Percentiles rank a stretch among this genome's conserved stretches.
Conservation (phyloP, 1,284 basidiomycete species). For the Blastosporella zonata region DNA sequence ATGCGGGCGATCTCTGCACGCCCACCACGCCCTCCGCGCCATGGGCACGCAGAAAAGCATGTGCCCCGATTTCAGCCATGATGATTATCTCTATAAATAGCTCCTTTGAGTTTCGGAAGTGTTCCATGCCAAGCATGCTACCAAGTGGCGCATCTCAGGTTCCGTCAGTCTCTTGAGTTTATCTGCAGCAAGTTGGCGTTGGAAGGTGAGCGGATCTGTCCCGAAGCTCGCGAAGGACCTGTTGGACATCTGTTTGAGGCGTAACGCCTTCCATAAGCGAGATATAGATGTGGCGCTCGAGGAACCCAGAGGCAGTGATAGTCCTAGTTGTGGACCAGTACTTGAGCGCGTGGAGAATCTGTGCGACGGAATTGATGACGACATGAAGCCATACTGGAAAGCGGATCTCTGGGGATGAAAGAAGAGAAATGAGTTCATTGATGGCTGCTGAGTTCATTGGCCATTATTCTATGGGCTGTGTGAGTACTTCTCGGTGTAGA, state of each 20-base stretch:
- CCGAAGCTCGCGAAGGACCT: not conserved
- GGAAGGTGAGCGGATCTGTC: not conserved
- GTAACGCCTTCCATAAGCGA: not conserved
- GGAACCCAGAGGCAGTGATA: conserved; percentile 10
- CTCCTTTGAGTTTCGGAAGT: conserved; percentile 1
- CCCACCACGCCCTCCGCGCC: too few relatives aligned
- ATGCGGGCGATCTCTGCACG: too few relatives aligned
- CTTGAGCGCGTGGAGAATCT: conserved; percentile 19
- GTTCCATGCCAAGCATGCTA: conserved; percentile 14
- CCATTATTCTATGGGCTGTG: too few relatives aligned
- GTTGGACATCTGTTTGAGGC: not conserved
- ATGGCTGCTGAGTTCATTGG: too few relatives aligned
- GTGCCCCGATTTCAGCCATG: not conserved
- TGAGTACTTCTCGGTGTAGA: too few relatives aligned
- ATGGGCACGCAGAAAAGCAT: too few relatives aligned
- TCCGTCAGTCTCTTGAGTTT: not conserved
- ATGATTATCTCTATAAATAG: conserved; percentile 8
- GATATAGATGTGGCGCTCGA: not conserved
- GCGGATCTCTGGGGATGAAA: conserved; percentile 7
- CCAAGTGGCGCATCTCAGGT: conserved; percentile 2
- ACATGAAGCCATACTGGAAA: conserved; percentile 28
- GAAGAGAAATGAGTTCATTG: conserved; percentile 1
- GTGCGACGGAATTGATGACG: conserved; percentile 17
- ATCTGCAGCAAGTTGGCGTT: not conserved
- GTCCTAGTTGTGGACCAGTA: conserved; percentile 17